Evolutionary conservation across 768 basidiomycete species (phyloP).

Genomic region (Suillus clintonianus): DNA sequence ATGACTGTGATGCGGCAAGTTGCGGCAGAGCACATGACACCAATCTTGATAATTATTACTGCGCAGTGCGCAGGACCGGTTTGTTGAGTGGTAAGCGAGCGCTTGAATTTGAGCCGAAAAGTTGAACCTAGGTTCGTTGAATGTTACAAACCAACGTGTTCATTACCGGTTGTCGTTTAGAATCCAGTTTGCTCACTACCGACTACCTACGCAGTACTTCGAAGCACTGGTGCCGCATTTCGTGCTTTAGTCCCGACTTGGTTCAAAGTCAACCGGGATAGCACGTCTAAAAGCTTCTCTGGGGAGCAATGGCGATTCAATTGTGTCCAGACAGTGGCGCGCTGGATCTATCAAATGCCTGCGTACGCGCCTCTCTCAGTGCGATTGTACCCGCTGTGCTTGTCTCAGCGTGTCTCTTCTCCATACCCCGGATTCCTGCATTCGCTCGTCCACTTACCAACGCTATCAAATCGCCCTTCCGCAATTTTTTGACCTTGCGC

Average conservation of each 20-base stretch:
- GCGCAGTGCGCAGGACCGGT: too few relatives aligned
- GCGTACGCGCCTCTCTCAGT: slow-evolving; percentile 55
- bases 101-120: not conserved
- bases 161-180: not conserved
- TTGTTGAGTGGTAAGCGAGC: not conserved
- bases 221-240: not conserved
- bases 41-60: too few relatives aligned
- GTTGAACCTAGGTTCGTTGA: too few relatives aligned
- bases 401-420: slow-evolving; percentile 42
- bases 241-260: not conserved
- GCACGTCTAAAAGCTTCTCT: not conserved
- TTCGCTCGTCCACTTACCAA: slow-evolving; percentile 16
- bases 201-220: not conserved
- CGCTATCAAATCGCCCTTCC: slow-evolving; percentile 31
- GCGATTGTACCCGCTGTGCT: slow-evolving; percentile 48
- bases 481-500: slow-evolving; percentile 47
- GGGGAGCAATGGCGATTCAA: not conserved
- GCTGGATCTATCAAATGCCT: slow-evolving; percentile 45
- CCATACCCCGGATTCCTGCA: slow-evolving; percentile 32
- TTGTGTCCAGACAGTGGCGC: slow-evolving; percentile 15
- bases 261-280: not conserved
- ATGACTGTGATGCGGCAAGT: too few relatives aligned
- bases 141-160: not conserved
- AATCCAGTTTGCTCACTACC: not conserved
- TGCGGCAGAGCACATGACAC: too few relatives aligned